phyloP scores from a whole-genome alignment of 345 rosid species.

The Aethionema arabicum region DNA sequence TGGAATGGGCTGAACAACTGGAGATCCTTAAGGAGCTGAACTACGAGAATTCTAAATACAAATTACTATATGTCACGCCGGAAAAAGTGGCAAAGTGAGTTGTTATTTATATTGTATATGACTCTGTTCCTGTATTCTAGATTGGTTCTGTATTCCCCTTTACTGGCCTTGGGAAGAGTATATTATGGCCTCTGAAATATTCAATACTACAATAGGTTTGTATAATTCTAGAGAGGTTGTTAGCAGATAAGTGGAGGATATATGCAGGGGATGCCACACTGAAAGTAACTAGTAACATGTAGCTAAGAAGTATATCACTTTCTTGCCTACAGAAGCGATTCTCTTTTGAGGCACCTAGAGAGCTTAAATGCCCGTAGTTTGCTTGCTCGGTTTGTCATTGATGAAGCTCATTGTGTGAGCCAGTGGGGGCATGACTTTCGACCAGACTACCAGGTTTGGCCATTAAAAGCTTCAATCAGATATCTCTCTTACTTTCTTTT shows the following conservation, averaged over 20 bases:
- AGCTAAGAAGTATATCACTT: conserved; percentile 28
- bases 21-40: conserved; percentile 82
- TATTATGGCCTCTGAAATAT: background rate
- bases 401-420: conserved; percentile 99
- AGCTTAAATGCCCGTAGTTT: conserved; percentile 68
- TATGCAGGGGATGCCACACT: conserved; percentile 4
- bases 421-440: conserved; percentile 99
- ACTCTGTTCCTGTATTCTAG: background rate
- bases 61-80: conserved; percentile 89
- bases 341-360: conserved; percentile 78
- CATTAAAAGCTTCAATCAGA: conserved; percentile 23
- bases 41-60: conserved; percentile 80
- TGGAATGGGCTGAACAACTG: conserved; percentile 98
- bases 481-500: conserved; percentile 11
- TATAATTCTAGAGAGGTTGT: conserved; percentile 19
- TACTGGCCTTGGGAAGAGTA: conserved; percentile 19
- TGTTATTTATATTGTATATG: background rate
- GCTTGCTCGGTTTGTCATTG: conserved; percentile 96
- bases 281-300: conserved; percentile 17
- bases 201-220: conserved; percentile 14
- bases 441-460: conserved; percentile 95
- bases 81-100: conserved; percentile 99
- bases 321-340: conserved; percentile 75
- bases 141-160: conserved; percentile 1
- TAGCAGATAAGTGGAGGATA: conserved; percentile 7